Evolutionary conservation across 768 basidiomycete species (phyloP).

Genomic region (Pisolithus orientalis): DNA sequence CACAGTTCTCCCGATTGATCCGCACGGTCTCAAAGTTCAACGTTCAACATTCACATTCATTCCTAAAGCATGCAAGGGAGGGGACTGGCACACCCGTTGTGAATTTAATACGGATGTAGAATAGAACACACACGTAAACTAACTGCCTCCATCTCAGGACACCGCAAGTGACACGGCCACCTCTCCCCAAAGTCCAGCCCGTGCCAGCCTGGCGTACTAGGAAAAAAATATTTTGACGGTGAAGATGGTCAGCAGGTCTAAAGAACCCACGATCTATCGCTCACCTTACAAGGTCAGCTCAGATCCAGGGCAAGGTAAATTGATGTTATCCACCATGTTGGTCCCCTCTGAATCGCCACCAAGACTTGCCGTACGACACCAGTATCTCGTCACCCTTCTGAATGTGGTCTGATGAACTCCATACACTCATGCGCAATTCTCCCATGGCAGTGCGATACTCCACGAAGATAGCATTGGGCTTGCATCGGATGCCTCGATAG

Average conservation of each 20-base stretch:
- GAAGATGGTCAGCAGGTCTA: conserved; percentile 2
- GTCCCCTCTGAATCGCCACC: conserved; percentile 58
- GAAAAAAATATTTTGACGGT: conserved; percentile 2
- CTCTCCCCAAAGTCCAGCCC: neutral
- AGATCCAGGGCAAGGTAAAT: neutral
- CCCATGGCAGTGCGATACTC: conserved; percentile 49
- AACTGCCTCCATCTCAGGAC: neutral
- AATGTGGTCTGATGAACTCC: conserved; percentile 54
- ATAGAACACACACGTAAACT: conserved; percentile 8
- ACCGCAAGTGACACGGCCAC: neutral
- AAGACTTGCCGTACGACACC: conserved; percentile 83
- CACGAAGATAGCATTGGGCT: conserved; percentile 66
- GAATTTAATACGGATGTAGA: neutral
- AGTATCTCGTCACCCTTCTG: conserved; percentile 80
- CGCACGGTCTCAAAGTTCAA: too few relatives aligned
- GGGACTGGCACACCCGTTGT: too few relatives aligned
- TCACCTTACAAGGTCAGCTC: neutral
- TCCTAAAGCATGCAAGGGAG: too few relatives aligned
- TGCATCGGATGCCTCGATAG: conserved; percentile 68
- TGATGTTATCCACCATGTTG: neutral
- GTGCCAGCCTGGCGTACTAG: neutral
- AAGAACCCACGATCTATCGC: conserved; percentile 5
- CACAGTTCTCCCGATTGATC: too few relatives aligned
- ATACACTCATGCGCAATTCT: conserved; percentile 73
- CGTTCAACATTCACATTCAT: too few relatives aligned